Evolutionary conservation across 495 filamentous ascomycete species (phyloP).

Genomic region (Hypoxylon crocopeplum): DNA sequence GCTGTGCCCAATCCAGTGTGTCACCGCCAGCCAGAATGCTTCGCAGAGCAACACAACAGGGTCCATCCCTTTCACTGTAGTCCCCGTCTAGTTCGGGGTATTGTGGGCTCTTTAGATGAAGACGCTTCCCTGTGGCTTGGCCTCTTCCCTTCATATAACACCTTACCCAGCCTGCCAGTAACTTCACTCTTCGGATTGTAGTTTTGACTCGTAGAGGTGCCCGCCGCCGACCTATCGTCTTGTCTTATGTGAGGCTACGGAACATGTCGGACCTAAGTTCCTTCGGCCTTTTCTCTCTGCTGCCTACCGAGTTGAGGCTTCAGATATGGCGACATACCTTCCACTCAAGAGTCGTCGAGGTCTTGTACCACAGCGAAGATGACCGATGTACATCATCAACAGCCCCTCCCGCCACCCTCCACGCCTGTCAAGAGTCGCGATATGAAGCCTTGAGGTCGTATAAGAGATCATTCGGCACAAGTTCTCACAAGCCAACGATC

Average conservation of each 20-base stretch:
- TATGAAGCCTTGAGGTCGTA: slow-evolving; percentile 51
- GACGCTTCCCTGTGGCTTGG: slow-evolving; percentile 17
- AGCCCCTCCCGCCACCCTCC: slow-evolving; percentile 48
- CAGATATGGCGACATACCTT: slow-evolving; percentile 55
- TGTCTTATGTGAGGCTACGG: slow-evolving; percentile 10
- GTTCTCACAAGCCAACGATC: slow-evolving; percentile 40
- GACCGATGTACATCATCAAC: slow-evolving; percentile 47
- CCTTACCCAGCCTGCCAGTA: slow-evolving; percentile 15
- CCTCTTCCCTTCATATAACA: slow-evolving; percentile 16
- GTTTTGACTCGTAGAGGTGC: slow-evolving; percentile 13
- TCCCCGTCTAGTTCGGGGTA: slow-evolving; percentile 16
- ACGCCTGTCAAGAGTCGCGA: slow-evolving; percentile 53
- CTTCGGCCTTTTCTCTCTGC: slow-evolving; percentile 51
- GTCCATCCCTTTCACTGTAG: slow-evolving; percentile 22
- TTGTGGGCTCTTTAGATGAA: slow-evolving; percentile 24
- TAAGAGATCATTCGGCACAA: slow-evolving; percentile 49
- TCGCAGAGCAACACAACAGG: slow-evolving; percentile 22
- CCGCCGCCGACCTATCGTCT: background rate
- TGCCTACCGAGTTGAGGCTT: slow-evolving; percentile 58
- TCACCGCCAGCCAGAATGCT: slow-evolving; percentile 16
- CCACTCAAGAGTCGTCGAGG: slow-evolving; percentile 49
- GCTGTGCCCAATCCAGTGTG: slow-evolving; percentile 26
- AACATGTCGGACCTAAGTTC: slow-evolving; percentile 20
- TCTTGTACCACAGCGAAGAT: slow-evolving; percentile 43
- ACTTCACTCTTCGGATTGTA: slow-evolving; percentile 16